phyloP scores from a whole-genome alignment of 139 green algal species.

The Asterochloris erici region DNA sequence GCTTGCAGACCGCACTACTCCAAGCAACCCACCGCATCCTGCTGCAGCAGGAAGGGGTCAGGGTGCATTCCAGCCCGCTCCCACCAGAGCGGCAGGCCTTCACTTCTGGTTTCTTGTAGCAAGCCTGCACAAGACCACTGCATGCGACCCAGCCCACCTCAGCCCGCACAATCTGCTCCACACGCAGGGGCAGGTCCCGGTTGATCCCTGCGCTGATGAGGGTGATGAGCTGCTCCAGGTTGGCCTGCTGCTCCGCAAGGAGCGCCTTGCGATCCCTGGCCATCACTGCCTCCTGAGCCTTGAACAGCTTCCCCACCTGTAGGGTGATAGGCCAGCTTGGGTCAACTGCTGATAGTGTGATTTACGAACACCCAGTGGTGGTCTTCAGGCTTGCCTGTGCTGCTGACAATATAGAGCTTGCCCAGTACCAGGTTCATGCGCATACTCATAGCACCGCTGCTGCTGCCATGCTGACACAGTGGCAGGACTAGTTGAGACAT shows the following conservation, averaged over 20 bases:
- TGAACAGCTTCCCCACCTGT: conserved; percentile 22
- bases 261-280: conserved; percentile 33
- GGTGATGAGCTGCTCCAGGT: conserved; percentile 38
- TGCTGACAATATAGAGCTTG: neutral
- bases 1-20: neutral
- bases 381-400: neutral
- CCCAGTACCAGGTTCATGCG: neutral
- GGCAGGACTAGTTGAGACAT: neutral
- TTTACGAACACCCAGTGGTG: neutral
- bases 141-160: neutral
- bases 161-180: conserved; percentile 31
- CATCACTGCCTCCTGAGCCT: conserved; percentile 18
- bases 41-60: neutral
- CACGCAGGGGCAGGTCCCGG: conserved; percentile 38
- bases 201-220: conserved; percentile 38
- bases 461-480: neutral
- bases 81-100: neutral
- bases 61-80: neutral
- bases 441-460: neutral
- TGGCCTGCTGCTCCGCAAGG: conserved; percentile 35
- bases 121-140: too few species aligned
- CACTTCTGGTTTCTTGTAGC: neutral
- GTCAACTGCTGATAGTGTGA: neutral
- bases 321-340: neutral
- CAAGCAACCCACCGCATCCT: neutral